These are phyloP conservation scores for Persicaria tinctoria DNA, from an alignment of 148 eudicot species.

Conservation along the genomic window DNA sequence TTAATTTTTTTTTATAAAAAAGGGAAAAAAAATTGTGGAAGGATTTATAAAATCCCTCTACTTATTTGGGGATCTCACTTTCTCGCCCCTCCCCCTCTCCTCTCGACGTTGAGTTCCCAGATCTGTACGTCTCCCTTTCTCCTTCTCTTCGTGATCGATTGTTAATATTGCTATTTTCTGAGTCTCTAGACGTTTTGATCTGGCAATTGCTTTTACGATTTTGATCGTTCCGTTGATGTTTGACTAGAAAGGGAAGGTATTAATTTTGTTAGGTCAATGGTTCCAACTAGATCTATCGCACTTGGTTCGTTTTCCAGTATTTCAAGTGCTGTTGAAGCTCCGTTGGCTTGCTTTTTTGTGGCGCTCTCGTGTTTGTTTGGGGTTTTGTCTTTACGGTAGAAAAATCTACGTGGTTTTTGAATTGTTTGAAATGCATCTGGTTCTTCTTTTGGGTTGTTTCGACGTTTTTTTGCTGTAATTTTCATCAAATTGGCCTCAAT, in stretches of 20 bases:
- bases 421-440: not conserved
- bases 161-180: not conserved
- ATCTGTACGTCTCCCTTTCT: slow-evolving; percentile 7
- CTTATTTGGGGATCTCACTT: not conserved
- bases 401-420: not conserved
- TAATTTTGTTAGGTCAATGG: not conserved
- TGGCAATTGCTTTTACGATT: not conserved
- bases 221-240: not conserved
- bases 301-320: not conserved
- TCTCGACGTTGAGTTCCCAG: not conserved
- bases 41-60: not conserved
- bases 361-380: not conserved
- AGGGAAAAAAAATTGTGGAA: not conserved
- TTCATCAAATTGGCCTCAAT: not conserved
- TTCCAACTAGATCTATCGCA: not conserved
- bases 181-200: not conserved
- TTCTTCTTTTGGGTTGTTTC: not conserved
- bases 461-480: not conserved
- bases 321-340: not conserved
- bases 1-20: not conserved
- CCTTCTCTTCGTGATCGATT: not conserved
- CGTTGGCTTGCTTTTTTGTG: not conserved
- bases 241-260: not conserved
- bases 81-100: not conserved
- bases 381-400: not conserved